These are phyloP conservation scores for Oenanthe sinensis DNA, from an alignment of 129 eudicot species.

Conservation along the genomic window DNA sequence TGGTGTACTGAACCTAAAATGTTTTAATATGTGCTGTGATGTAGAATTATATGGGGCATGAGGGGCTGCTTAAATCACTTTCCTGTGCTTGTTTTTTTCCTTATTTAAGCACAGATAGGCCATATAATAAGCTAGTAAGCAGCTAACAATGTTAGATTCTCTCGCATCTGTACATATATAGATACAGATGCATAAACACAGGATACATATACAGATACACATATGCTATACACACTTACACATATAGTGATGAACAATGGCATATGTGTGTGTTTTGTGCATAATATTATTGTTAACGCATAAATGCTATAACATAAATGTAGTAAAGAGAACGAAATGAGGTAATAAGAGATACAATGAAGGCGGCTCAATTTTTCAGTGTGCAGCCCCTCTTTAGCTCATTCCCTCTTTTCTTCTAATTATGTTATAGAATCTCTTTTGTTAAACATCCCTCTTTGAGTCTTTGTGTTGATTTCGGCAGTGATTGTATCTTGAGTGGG, in stretches of 20 bases:
- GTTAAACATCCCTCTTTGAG: neutral
- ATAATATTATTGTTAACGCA: too few relatives aligned
- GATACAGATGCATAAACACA: neutral
- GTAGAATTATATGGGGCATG: neutral
- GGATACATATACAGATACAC: neutral
- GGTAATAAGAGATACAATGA: too few relatives aligned
- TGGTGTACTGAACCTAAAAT: neutral
- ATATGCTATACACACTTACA: neutral
- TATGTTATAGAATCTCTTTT: neutral
- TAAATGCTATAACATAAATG: too few relatives aligned
- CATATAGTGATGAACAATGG: neutral
- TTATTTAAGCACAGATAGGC: neutral
- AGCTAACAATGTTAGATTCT: neutral
- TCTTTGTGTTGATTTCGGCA: neutral
- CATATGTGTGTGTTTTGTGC: too few relatives aligned
- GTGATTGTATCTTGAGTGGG: neutral
- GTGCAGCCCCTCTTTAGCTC: neutral
- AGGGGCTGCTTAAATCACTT: neutral
- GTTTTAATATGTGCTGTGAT: neutral
- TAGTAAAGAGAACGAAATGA: too few relatives aligned
- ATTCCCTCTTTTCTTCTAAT: neutral
- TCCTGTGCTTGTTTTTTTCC: neutral
- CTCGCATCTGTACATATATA: neutral
- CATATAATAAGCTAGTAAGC: neutral
- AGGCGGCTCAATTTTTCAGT: neutral